phyloP scores from a whole-genome alignment of 768 basidiomycete genomes.

The Pisolithus sp. region DNA sequence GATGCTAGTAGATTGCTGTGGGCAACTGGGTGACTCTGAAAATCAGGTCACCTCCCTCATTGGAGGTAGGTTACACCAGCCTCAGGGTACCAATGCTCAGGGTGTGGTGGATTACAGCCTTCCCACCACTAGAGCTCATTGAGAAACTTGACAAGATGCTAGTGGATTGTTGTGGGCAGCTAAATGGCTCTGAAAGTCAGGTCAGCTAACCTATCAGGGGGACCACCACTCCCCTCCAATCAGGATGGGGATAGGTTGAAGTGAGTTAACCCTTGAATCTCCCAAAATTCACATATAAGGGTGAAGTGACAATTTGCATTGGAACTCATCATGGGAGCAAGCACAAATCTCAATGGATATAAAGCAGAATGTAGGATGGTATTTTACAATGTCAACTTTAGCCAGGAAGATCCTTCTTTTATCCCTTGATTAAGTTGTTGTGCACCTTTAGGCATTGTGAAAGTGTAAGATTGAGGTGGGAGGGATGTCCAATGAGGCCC shows the following conservation, averaged over 20 bases:
- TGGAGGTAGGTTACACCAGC: too few relatives aligned
- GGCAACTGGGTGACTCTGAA: neutral
- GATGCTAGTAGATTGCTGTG: neutral
- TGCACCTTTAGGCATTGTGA: neutral
- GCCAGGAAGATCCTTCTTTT: neutral
- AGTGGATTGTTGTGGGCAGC: neutral
- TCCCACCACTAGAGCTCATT: neutral
- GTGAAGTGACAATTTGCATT: neutral
- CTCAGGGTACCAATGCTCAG: too few relatives aligned
- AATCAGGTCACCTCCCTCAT: neutral
- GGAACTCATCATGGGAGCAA: too few relatives aligned
- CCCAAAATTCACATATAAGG: neutral
- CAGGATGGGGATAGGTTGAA: neutral
- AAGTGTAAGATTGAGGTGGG: neutral
- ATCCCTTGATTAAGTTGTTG: neutral
- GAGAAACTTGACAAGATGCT: neutral
- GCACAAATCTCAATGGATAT: neutral
- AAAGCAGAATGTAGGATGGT: neutral
- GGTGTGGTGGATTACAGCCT: neutral
- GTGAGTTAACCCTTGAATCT: neutral
- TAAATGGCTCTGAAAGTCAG: neutral
- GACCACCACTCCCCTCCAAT: neutral
- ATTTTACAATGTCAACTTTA: neutral
- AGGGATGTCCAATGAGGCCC: neutral
- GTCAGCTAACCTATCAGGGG: neutral